Conservation (phyloP, 805 yeast genomes). For the Alloascoidea hylecoeti region DNA sequence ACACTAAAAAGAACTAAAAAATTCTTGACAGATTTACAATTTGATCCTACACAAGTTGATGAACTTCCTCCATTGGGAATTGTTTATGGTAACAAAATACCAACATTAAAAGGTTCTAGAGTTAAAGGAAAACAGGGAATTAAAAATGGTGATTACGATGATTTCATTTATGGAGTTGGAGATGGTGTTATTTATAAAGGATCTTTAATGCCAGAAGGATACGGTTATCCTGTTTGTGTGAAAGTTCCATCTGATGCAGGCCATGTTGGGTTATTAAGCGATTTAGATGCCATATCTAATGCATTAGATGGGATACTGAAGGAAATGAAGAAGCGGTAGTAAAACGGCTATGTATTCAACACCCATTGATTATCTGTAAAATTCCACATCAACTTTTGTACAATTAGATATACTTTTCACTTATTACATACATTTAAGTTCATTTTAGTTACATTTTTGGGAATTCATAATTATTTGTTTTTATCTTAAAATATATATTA, state of each 20-base stretch:
- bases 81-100: constrained; percentile 70
- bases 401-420: too few species aligned
- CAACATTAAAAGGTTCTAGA: constrained; percentile 72
- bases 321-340: constrained; percentile 3
- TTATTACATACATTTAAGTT: too few species aligned
- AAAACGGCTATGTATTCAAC: neutral
- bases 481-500: too few species aligned
- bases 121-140: constrained; percentile 52
- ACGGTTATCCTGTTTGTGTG: constrained; percentile 60
- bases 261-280: constrained; percentile 71
- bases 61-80: constrained; percentile 74
- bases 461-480: too few species aligned
- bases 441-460: too few species aligned
- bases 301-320: constrained; percentile 47
- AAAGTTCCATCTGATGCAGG: constrained; percentile 53
- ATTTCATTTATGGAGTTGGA: constrained; percentile 78
- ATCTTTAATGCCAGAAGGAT: constrained; percentile 67
- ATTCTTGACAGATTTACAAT: constrained; percentile 42
- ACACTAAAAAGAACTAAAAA: constrained; percentile 45
- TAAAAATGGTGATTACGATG: constrained; percentile 54
- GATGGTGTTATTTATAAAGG: constrained; percentile 85
- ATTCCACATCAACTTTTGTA: too few species aligned
- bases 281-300: constrained; percentile 53
- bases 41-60: constrained; percentile 26
- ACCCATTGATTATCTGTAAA: too few species aligned